Evolutionary conservation across 345 rosid genomes (phyloP), one percentile per base, ranked within the genome.

Genomic region (Brassica rapa): DNA sequence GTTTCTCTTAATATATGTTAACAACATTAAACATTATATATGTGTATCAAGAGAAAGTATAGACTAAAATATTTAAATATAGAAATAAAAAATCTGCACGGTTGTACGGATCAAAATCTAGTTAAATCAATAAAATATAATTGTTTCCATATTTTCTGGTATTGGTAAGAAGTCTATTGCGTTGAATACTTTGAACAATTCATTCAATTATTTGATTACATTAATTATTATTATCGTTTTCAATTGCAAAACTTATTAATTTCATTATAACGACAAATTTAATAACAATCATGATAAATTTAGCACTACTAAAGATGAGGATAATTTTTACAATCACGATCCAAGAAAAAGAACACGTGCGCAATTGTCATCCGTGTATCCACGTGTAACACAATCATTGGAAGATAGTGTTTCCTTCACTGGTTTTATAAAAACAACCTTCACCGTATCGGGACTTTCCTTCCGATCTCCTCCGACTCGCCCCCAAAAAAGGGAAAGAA

Each of bases 391-490:
- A 14, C 10, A 6, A 0, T 14, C 0, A 69, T 43, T 80, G 79
- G 83, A 19, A 4, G 12, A 4, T 3, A 62, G 70, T 73, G 70
- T 68, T 64, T 7, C 19, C 16, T 16, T 14, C 32, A 57, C 68
- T 72, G 62, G 43, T 23, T 8, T 7, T 59, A 19, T 57, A 21
- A 23, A 27, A 73, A 51, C 16, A 72, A 68, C 82, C 74, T 25
- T 70, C 78, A 79, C 78, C 82, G 63, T 0, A 46, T 51, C 65
- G 55, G 67, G 15, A 53, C 55, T 69, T 69, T 69, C 79, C 75
- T 68, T 53, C 82, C 55, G 81, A 57, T 78, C 57, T 65, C 81
- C 73, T 65, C 39, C 65, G 73, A 62, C 10, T 21, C 46, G 15
- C 66, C 6, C 39, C 59, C 21, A 25, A 73, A 23, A 11, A 67